A percentile compares a stretch with the other conserved stretches of the same genome.
These are phyloP conservation scores for Dinochytrium kinnereticum DNA, from an alignment of 371 early-diverging fungal genomes.

Conservation along the genomic window DNA sequence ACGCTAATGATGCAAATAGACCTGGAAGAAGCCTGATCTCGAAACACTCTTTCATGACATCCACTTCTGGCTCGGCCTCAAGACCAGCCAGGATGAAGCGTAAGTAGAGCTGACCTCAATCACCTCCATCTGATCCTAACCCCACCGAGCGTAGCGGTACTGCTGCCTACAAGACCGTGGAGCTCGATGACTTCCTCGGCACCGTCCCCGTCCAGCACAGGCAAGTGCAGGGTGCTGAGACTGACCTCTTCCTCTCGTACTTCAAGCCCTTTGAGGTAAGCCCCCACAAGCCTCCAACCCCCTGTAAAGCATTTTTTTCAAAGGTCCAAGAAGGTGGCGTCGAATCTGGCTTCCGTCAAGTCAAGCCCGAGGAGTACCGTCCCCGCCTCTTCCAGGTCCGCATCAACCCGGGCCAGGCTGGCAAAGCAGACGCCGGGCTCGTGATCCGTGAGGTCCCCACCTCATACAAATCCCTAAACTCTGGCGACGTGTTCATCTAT, in stretches of 20 bases:
- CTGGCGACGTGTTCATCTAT: constrained; percentile 78
- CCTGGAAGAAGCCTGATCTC: constrained; percentile 69
- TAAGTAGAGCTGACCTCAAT: constrained; percentile 25
- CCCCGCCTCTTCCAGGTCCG: constrained; percentile 77
- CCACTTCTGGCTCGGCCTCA: constrained; percentile 85
- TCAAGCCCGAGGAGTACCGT: constrained; percentile 57
- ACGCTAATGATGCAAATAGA: constrained; percentile 51
- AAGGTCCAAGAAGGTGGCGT: constrained; percentile 74
- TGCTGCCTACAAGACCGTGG: constrained; percentile 90
- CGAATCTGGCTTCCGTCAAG: constrained; percentile 78
- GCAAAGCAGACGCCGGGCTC: constrained; percentile 40
- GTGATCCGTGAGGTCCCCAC: constrained; percentile 71
- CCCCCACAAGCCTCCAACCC: background rate
- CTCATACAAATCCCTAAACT: constrained; percentile 61
- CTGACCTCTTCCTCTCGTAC: constrained; percentile 67
- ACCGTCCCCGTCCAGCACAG: constrained; percentile 77
- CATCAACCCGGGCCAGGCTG: constrained; percentile 44
- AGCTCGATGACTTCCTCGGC: constrained; percentile 80
- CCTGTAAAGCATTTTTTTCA: background rate
- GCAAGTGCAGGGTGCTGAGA: constrained; percentile 67
- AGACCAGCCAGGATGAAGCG: constrained; percentile 59
- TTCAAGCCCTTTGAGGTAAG: constrained; percentile 59
- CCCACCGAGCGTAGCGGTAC: constrained; percentile 58
- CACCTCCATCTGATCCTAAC: constrained; percentile 15
- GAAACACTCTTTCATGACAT: constrained; percentile 68